These are phyloP conservation scores for Grosmannia clavigera DNA, from an alignment of 2,329 filamentous ascomycete genomes.

Conservation along the genomic window DNA sequence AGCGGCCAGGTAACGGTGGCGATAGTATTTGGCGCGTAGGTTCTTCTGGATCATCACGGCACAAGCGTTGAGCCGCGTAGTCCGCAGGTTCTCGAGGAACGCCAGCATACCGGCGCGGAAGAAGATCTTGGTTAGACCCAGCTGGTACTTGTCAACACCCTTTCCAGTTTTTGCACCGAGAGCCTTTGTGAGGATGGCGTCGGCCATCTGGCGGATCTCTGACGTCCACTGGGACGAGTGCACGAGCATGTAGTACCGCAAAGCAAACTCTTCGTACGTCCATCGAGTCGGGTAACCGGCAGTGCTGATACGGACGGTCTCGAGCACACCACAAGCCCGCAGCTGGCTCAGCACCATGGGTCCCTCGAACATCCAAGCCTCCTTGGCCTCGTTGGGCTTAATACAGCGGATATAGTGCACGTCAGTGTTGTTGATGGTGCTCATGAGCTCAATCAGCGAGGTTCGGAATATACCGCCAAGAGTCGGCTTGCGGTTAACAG, in stretches of 20 bases:
- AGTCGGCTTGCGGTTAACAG: slow-evolving; percentile 90
- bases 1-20: slow-evolving; percentile 78
- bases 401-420: slow-evolving; percentile 99
- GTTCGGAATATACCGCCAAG: slow-evolving; percentile 98
- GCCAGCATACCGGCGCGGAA: slow-evolving; percentile 98
- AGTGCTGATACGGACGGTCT: slow-evolving; percentile 94
- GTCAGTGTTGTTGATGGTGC: slow-evolving; percentile 93
- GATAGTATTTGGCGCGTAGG: slow-evolving; percentile 86
- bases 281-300: slow-evolving; percentile 95
- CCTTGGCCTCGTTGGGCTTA: slow-evolving; percentile 96
- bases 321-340: slow-evolving; percentile 94
- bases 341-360: slow-evolving; percentile 98
- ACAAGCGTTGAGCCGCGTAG: slow-evolving; percentile 79
- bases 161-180: slow-evolving; percentile 65
- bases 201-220: slow-evolving; percentile 88
- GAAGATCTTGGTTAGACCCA: slow-evolving; percentile 97
- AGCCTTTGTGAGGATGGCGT: slow-evolving; percentile 80
- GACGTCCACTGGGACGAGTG: slow-evolving; percentile 83
- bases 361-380: slow-evolving; percentile 94
- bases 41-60: slow-evolving; percentile 99
- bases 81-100: slow-evolving; percentile 89
- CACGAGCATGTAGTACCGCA: slow-evolving; percentile 96
- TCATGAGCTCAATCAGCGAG: slow-evolving; percentile 94
- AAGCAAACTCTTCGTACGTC: slow-evolving; percentile 97
- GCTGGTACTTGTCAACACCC: slow-evolving; percentile 85